Percentiles rank a stretch among this genome's conserved stretches.
Evolutionary conservation across 345 rosid genomes (phyloP).

Genomic region (Lenwebbia sp.): DNA sequence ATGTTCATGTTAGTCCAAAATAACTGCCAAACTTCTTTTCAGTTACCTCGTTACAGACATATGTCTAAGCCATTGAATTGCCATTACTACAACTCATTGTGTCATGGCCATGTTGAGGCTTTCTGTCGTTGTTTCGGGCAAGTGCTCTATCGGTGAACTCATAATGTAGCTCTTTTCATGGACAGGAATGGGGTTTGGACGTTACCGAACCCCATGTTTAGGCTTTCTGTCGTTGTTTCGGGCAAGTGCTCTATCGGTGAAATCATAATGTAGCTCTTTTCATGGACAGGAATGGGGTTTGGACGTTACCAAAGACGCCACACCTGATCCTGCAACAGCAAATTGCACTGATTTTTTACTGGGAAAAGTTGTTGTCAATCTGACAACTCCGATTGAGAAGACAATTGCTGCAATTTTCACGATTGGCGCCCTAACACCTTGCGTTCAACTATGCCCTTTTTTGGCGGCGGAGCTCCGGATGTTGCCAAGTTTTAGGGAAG

Average conservation of each 20-base stretch:
- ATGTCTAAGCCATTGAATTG: not conserved
- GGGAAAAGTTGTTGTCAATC: constrained; percentile 78
- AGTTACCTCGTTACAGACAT: not conserved
- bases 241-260: not conserved
- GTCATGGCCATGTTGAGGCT: not conserved
- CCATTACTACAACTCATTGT: not conserved
- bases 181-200: constrained; percentile 82
- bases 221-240: not conserved
- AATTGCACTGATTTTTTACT: constrained; percentile 77
- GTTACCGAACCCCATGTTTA: constrained; percentile 6
- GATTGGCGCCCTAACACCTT: constrained; percentile 88
- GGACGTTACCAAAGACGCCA: constrained; percentile 39
- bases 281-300: constrained; percentile 70
- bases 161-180: not conserved
- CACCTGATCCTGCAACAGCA: constrained; percentile 46
- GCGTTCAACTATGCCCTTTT: constrained; percentile 84
- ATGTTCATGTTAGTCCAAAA: not conserved
- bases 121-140: not conserved
- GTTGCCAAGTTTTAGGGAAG: constrained; percentile 33
- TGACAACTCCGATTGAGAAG: constrained; percentile 88
- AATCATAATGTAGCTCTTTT: not conserved
- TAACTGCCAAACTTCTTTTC: not conserved
- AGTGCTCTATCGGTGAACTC: not conserved
- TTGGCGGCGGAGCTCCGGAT: constrained; percentile 59
- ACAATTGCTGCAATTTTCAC: constrained; percentile 93